Evolutionary conservation across 208 protist species (phyloP).

Genomic region (Crithidia bombi): DNA sequence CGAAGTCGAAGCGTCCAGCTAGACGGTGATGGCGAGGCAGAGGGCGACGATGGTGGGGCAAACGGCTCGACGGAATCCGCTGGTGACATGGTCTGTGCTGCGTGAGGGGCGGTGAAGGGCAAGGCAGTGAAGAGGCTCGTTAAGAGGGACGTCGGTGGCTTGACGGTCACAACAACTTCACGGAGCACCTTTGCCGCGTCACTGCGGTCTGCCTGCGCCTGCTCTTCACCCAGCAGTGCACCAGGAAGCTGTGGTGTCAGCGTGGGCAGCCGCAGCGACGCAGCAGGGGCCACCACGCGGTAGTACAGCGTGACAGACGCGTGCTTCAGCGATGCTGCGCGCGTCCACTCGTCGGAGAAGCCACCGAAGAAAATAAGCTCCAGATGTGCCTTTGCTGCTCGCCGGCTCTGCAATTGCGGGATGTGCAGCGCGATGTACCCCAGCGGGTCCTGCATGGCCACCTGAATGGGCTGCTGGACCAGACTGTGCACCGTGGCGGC

Average conservation of each 20-base stretch:
- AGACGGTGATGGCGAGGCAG: not conserved
- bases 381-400: not conserved
- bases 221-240: not conserved
- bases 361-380: constrained; percentile 20
- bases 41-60: too few relatives aligned
- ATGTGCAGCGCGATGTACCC: constrained; percentile 31
- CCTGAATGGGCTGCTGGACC: constrained; percentile 24
- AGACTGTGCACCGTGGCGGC: constrained; percentile 8
- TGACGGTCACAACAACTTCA: constrained; percentile 23
- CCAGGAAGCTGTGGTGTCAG: constrained; percentile 18
- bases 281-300: constrained; percentile 26
- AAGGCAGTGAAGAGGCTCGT: constrained; percentile 2
- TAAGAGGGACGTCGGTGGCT: constrained; percentile 5
- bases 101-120: not conserved
- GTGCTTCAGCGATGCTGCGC: not conserved
- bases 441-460: constrained; percentile 19
- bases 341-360: constrained; percentile 26
- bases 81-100: not conserved
- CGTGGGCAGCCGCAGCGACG: constrained; percentile 4
- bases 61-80: not conserved
- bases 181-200: constrained; percentile 10
- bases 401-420: not conserved
- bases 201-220: not conserved
- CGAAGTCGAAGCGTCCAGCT: constrained; percentile 21
- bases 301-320: constrained; percentile 21